Evolutionary conservation across 441 rosid genomes (phyloP), one percentile per base, ranked within the genome.

Genomic region (Croton laevigatus): DNA sequence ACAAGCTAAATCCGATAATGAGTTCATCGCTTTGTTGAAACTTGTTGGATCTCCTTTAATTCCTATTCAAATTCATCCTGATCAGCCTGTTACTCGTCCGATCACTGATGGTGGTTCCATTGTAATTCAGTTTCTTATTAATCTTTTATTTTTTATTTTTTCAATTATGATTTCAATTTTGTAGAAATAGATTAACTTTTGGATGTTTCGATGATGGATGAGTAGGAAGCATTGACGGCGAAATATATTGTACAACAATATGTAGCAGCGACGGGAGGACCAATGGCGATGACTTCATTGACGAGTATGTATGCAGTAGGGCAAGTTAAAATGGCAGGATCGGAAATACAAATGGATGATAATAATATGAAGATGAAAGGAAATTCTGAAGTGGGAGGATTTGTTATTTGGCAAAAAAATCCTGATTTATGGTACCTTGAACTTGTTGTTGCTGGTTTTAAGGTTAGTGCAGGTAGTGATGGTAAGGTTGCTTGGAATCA

Each of bases 401-500:
- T 94, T 67, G 97, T 94, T 32, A 66, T 91, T 16, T 91, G 97
- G 97, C 94, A 89, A 66, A 94, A 90, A 83, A 90, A 91, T 68
- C 98, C 98, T 7, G 93, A 88, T 58, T 80, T 90, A 55, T 94
- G 97, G 98, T 87, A 81, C 72, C 76, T 94, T 12, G 98, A 91
- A 72, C 71, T 94, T 4, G 89, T 91, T 17, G 97, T 91, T 51
- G 80, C 97, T 2, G 98, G 98, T 38, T 88, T 85, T 76, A 91
- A 94, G 74, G 81, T 94, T 52, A 87, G 90, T 59, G 94, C 98
- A 10, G 98, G 98, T 7, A 90, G 98, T 65, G 82, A 94, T 27
- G 98, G 98, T 5, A 94, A 89, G 73, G 83, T 92, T 70, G 88
- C 96, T 6, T 94, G 98, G 98, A 92, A 86, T 71, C 97, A 94